Percentiles rank a stretch among this genome's conserved stretches.
phyloP scores from a whole-genome alignment of 768 basidiomycete species.

The Mycena floridula region DNA sequence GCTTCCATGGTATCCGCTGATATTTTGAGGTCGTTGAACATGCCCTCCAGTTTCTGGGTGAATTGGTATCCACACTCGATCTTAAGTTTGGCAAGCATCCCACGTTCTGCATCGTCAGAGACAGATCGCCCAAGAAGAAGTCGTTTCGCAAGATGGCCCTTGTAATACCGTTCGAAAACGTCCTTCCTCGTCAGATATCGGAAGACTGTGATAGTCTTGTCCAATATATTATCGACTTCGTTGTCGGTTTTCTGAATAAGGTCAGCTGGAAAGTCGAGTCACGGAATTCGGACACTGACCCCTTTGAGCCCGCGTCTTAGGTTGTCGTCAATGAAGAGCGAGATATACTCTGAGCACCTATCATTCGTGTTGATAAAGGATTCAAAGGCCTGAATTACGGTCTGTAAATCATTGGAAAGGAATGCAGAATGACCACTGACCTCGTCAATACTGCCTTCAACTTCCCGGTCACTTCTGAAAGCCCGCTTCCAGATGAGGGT shows the following conservation, averaged over 20 bases:
- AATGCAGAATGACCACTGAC: slow-evolving; percentile 34
- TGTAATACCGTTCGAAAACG: slow-evolving; percentile 97
- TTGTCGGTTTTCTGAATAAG: slow-evolving; percentile 84
- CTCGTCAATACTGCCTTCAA: slow-evolving; percentile 82
- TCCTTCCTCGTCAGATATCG: slow-evolving; percentile 94
- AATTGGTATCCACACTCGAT: slow-evolving; percentile 48
- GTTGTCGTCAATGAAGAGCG: slow-evolving; percentile 95
- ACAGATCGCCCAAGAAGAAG: slow-evolving; percentile 81
- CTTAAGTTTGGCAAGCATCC: slow-evolving; percentile 10
- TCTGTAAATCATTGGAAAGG: neutral
- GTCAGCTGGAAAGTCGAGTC: slow-evolving; percentile 5
- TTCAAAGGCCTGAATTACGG: slow-evolving; percentile 70
- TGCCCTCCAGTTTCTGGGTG: slow-evolving; percentile 62
- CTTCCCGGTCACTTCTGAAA: slow-evolving; percentile 64
- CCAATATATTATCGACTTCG: slow-evolving; percentile 84
- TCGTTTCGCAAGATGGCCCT: slow-evolving; percentile 90
- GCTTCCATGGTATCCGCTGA: slow-evolving; percentile 76
- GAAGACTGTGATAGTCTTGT: slow-evolving; percentile 96
- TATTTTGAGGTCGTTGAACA: slow-evolving; percentile 37
- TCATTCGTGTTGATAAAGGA: slow-evolving; percentile 85
- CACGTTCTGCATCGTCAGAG: slow-evolving; percentile 87
- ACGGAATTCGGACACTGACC: slow-evolving; percentile 39
- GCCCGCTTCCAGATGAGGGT: slow-evolving; percentile 67
- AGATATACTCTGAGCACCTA: slow-evolving; percentile 90
- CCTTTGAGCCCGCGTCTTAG: slow-evolving; percentile 92